Evolutionary conservation across 371 early-diverging fungal genomes (phyloP), one percentile per base, ranked within the genome.

Genomic region (Lichtheimia ramosa): DNA sequence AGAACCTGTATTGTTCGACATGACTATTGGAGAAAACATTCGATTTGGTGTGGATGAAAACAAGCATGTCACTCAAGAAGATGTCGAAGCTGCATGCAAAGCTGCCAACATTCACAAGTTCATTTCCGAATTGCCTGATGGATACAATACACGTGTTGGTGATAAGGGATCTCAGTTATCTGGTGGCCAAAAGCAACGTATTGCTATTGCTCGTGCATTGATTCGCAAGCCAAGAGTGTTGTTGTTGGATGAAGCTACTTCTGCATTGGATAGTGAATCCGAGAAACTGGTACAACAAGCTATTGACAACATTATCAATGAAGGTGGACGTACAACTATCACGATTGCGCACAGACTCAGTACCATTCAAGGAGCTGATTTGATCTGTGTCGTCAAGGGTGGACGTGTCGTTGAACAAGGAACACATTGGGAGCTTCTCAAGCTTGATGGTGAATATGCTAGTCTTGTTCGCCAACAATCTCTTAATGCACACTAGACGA

Each of bases 181-280:
- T 5, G 70, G 70, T 62, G 70, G 70, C 20, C 70, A 69, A 48
- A 69, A 69, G 57, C 70, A 69, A 25, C 62, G 70, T 14, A 69
- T 69, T 54, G 70, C 70, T 1, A 69, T 69, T 40, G 70, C 89
- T 8, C 77, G 92, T 54, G 87, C 87, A 0, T 39, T 87, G 58
- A 84, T 98, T 64, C 88, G 90, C 52, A 85, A 96, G 59, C 95
- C 95, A 34, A 83, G 77, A 58, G 84, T 97, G 13, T 74, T 97
- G 51, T 73, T 98, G 28, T 76, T 98, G 41, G 99, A 99, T 69
- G 99, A 99, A 68, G 96, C 98, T 0, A 98, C 99, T 2, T 89
- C 92, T 7, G 96, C 96, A 0, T 65, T 97, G 48, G 96, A 96
- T 70, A 84, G 89, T 20, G 87, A 92, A 63, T 87, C 89, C 27